These are phyloP conservation scores for Amanita brunnescens DNA, from an alignment of 768 basidiomycete genomes.

Conservation along the genomic window DNA sequence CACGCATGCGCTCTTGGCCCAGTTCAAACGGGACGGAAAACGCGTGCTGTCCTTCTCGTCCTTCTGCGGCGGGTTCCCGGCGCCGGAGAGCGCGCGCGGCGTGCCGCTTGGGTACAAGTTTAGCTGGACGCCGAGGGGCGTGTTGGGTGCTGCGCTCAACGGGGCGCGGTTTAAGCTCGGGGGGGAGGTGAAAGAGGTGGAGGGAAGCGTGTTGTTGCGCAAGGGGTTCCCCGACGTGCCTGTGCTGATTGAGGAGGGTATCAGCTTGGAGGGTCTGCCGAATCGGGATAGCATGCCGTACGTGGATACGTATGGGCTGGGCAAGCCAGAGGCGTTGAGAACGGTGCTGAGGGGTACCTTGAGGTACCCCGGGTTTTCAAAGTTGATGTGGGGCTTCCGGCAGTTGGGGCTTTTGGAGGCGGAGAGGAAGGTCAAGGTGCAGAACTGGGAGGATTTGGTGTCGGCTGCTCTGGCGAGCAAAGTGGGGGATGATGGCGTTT, in stretches of 20 bases:
- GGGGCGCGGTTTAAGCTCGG: slow-evolving; percentile 54
- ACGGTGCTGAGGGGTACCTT: slow-evolving; percentile 82
- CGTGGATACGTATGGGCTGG: slow-evolving; percentile 51
- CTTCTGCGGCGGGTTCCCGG: slow-evolving; percentile 90
- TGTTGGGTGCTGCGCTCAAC: slow-evolving; percentile 73
- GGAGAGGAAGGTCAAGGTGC: slow-evolving; percentile 23
- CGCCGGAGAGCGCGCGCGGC: slow-evolving; percentile 47
- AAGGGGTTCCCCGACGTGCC: slow-evolving; percentile 60
- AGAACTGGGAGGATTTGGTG: slow-evolving; percentile 32
- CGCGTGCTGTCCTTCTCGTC: slow-evolving; percentile 68
- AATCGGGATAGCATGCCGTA: slow-evolving; percentile 81
- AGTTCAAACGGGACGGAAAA: slow-evolving; percentile 42
- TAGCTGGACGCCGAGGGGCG: slow-evolving; percentile 88
- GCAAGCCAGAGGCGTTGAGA: slow-evolving; percentile 30
- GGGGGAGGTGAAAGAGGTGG: slow-evolving; percentile 23
- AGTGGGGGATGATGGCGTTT: not conserved
- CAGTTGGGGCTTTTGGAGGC: slow-evolving; percentile 58
- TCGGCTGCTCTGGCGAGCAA: slow-evolving; percentile 8
- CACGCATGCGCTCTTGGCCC: slow-evolving; percentile 60
- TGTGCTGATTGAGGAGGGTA: slow-evolving; percentile 30
- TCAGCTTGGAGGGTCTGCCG: slow-evolving; percentile 74
- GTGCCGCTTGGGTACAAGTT: slow-evolving; percentile 87
- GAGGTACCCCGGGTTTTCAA: slow-evolving; percentile 81
- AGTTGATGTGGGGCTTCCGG: slow-evolving; percentile 65
- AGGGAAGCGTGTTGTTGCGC: slow-evolving; percentile 45